Conservation (phyloP, 768 basidiomycete genomes). For the Phaeotremella fagi region DNA sequence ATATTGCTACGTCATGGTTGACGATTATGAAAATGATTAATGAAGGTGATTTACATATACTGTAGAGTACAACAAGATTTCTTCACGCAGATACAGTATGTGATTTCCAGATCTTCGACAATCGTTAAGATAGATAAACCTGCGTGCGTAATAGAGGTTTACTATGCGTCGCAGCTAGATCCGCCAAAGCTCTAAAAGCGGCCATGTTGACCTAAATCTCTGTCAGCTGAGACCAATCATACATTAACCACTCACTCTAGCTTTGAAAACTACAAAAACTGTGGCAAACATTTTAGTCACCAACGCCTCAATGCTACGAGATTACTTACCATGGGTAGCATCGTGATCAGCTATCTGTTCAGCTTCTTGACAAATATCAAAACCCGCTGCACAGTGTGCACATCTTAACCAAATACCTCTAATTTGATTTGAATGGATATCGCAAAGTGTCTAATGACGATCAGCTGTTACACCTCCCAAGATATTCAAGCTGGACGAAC, state of each 20-base stretch:
- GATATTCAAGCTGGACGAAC: constrained; percentile 1
- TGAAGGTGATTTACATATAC: too few species aligned
- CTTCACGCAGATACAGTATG: too few species aligned
- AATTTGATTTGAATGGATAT: constrained; percentile 76
- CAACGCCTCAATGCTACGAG: too few species aligned
- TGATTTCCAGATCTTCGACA: too few species aligned
- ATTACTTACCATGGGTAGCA: constrained; percentile 56
- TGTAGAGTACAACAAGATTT: too few species aligned
- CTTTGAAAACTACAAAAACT: constrained; percentile 83
- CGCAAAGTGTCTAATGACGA: constrained; percentile 65
- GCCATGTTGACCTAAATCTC: constrained; percentile 63
- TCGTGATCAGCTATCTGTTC: constrained; percentile 77
- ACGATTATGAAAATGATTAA: too few species aligned
- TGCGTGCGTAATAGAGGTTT: constrained; percentile 63
- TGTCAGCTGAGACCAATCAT: not conserved
- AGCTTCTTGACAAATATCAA: constrained; percentile 81
- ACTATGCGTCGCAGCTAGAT: constrained; percentile 55
- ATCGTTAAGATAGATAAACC: constrained; percentile 51
- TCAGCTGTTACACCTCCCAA: not conserved
- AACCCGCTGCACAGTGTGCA: constrained; percentile 65
- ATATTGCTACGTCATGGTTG: too few species aligned
- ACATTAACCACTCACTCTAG: constrained; percentile 58
- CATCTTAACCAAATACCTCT: constrained; percentile 88
- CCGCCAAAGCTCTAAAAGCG: constrained; percentile 60
- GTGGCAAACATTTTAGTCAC: too few species aligned